These are phyloP conservation scores for Carpinus viminea DNA, from an alignment of 306 rosid genomes.

Conservation along the genomic window DNA sequence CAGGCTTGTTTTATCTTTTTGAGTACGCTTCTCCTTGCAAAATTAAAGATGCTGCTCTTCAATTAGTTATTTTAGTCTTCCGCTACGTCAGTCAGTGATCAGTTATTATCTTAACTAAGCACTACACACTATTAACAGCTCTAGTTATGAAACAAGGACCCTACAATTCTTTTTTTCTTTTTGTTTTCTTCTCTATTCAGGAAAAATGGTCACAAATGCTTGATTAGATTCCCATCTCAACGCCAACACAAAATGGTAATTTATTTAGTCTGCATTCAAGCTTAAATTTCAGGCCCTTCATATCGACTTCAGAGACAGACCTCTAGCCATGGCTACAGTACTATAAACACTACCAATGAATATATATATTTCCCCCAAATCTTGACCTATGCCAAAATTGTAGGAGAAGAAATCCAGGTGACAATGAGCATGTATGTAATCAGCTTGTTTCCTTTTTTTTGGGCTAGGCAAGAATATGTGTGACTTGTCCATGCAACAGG, in stretches of 20 bases:
- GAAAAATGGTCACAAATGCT: not conserved
- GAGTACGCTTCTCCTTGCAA: no score
- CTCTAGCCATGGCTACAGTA: not conserved
- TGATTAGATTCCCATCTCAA: not conserved
- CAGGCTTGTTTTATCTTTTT: no score
- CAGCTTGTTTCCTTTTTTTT: not conserved
- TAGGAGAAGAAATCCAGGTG: not conserved
- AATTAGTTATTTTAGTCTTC: no score
- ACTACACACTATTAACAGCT: not conserved
- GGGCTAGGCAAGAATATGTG: not conserved
- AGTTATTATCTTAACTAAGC: not conserved
- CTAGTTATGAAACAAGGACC: not conserved
- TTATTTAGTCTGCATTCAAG: not conserved
- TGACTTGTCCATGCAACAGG: not conserved
- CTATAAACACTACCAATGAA: no score
- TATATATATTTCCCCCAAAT: not conserved
- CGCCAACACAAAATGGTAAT: not conserved
- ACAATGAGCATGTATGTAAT: not conserved
- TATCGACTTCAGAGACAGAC: not conserved
- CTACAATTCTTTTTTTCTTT: not conserved
- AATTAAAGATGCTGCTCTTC: no score
- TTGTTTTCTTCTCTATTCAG: not conserved
- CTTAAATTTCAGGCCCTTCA: not conserved
- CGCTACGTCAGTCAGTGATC: not conserved
- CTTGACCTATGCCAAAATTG: not conserved